Evolutionary conservation across 108 stramenopile species (phyloP), one percentile per base, ranked within the genome.

Genomic region (Cyclotella choctawhatcheeana): DNA sequence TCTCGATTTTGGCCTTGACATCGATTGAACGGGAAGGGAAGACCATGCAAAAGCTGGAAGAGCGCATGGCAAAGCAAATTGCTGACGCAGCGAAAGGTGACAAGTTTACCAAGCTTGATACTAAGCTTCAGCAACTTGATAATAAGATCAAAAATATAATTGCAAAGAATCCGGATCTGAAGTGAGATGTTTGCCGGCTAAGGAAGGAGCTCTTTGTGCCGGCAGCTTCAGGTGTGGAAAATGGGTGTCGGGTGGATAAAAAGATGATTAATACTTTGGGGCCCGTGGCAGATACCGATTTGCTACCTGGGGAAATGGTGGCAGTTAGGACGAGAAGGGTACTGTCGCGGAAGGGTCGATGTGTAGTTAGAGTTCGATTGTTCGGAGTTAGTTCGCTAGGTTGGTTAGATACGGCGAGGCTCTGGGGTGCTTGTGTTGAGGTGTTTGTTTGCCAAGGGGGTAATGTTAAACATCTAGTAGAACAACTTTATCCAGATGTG

Each of bases 281-380:
- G 59, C 8, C 37, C 59, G 37, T 40, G 59, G 4, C 18, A 25
- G 44, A 64, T 45, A 22, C 18, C 17, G 3, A 3, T 22, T 20
- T 44, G 35, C n/a, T 44, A 8, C 62, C 44, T 26, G 62, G 62
- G 62, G 62, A 64, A 45, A 64, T 21, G 62, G 62, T 64, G 44
- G 62, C 37, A 40, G 33, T 60, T 60, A 35, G 59, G 33, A 35
- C 35, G n/a, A 3, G 37, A 2, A 32, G 59, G 14, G 62, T 64
- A 17, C 44, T 64, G 3, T 37, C 44, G 16, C 43, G 62, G 24
- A 64, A 27, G 44, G 62, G 62, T 5, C 43, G 62, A 5, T 25
- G 44, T 45, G 44, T 47, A 5, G 62, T 64, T 6, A 17, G 59
- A 10, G 59, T 60, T 8, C 13, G 59, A 5, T 32, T 60, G 3